Base-by-base conservation (phyloP, 192 early-diverging fungal genomes). In the Mortierella antarctica region DNA sequence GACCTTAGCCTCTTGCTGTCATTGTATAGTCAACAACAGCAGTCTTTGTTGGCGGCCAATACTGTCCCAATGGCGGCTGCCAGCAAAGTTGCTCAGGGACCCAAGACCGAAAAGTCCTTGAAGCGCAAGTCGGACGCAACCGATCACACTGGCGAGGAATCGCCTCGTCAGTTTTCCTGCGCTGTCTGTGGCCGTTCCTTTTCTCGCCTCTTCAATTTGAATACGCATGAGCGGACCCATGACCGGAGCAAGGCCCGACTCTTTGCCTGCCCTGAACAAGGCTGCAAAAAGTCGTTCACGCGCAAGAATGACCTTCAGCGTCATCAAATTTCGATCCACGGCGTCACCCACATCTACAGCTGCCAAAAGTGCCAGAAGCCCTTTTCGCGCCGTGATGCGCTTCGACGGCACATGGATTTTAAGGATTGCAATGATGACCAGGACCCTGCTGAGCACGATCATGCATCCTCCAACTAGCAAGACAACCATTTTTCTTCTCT, bases 201-300 rank as follows among this genome's bases (percentile, higher is more conserved):
- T 80, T 90, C 92, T 0, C 85, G 95, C 45, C 89, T 88, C 45
- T 97, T 92, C 74, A 97, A 96, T 74, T 86, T 97, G 42, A 91
- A 90, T 74, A 91, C 91, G 0, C 94, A 97, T 69, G 82, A 91
- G 65, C 81, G 88, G 48, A 91, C 90, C 11, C 95, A 96, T 82
- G 82, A 89, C 65, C 78, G 86, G 17, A 61, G 77, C 67, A 84
- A 86, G 18, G 82, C 86, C 9, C 83, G 91, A 62, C 86, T 85
- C 46, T 94, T 87, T 82, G 73, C 84, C 39, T 92, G 91, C 67
- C 77, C 77, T 54, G 77, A 80, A 50, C 65, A 83, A 11, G 60
- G 78, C 15, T 96, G 95, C 83, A 54, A 66, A 18, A 86, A 88
- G 54, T 83, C 91, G 2, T 96, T 96, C 64, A 88, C 89, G 0